These are phyloP conservation scores for Pestalotiopsis sp. DNA, from an alignment of 2,329 filamentous ascomycete genomes.

Conservation along the genomic window DNA sequence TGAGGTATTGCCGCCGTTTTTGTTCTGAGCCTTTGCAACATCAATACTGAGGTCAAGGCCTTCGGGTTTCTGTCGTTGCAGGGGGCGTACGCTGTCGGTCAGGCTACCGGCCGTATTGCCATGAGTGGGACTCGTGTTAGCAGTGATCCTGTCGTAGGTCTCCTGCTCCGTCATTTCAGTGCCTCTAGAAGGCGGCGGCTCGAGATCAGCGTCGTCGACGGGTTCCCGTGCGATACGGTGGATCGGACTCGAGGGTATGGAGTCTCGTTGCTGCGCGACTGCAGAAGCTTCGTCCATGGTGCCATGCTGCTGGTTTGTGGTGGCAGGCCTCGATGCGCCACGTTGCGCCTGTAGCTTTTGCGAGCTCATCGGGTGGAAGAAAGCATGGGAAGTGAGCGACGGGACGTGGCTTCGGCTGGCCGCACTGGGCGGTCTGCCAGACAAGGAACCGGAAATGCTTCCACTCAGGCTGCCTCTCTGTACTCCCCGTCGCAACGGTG, in stretches of 20 bases:
- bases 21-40: conserved; percentile 58
- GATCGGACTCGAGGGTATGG: conserved; percentile 41
- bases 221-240: conserved; percentile 34
- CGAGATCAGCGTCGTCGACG: conserved; percentile 50
- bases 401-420: conserved; percentile 87
- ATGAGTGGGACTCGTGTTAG: conserved; percentile 73
- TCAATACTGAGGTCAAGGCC: conserved; percentile 56
- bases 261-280: conserved; percentile 57
- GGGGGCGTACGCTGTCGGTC: conserved; percentile 77
- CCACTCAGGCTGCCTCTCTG: conserved; percentile 46
- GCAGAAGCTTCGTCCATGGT: conserved; percentile 31
- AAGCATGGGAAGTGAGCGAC: conserved; percentile 83
- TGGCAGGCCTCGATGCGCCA: conserved; percentile 53
- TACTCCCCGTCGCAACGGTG: conserved; percentile 56
- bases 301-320: conserved; percentile 40
- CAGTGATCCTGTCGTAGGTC: conserved; percentile 69
- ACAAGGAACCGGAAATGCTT: conserved; percentile 37
- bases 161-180: conserved; percentile 81
- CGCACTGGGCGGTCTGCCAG: conserved; percentile 61
- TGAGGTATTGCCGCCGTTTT: conserved; percentile 52
- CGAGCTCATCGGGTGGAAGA: conserved; percentile 96
- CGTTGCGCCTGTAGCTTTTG: conserved; percentile 91
- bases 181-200: conserved; percentile 71
- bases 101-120: conserved; percentile 64
- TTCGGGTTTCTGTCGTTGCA: conserved; percentile 56